Evolutionary conservation across 768 basidiomycete genomes (phyloP).

Genomic region (Fibroporia radiculosa): DNA sequence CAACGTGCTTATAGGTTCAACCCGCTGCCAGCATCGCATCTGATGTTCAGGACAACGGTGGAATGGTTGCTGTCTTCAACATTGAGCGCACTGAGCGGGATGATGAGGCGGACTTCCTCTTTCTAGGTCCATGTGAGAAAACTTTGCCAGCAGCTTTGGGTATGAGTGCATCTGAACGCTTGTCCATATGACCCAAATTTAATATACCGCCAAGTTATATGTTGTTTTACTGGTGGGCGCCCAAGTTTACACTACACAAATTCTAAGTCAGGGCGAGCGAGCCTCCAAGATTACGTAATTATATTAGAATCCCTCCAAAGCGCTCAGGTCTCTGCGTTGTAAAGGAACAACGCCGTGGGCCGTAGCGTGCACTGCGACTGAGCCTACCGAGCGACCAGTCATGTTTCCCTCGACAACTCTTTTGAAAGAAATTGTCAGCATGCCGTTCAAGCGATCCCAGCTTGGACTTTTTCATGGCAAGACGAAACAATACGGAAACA

Average conservation of each 20-base stretch:
- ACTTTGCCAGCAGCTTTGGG: conserved; percentile 31
- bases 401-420: conserved; percentile 30
- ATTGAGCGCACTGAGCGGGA: conserved; percentile 25
- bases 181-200: too few species aligned
- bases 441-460: conserved; percentile 76
- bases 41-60: conserved; percentile 21
- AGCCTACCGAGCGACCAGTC: conserved; percentile 1
- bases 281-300: too few species aligned
- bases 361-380: too few species aligned
- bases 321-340: too few species aligned
- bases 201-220: too few species aligned
- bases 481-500: conserved; percentile 76
- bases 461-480: conserved; percentile 80
- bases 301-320: too few species aligned
- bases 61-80: conserved; percentile 29
- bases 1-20: conserved; percentile 19
- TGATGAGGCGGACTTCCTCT: conserved; percentile 38
- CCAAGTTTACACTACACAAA: too few species aligned
- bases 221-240: too few species aligned
- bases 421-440: conserved; percentile 32
- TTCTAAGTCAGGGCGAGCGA: too few species aligned
- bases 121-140: conserved; percentile 42
- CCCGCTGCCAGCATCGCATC: conserved; percentile 24
- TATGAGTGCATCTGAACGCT: too few species aligned
- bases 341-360: too few species aligned